Base-by-base conservation (phyloP, 257 asterid species). In the Jacaranda copaia region DNA sequence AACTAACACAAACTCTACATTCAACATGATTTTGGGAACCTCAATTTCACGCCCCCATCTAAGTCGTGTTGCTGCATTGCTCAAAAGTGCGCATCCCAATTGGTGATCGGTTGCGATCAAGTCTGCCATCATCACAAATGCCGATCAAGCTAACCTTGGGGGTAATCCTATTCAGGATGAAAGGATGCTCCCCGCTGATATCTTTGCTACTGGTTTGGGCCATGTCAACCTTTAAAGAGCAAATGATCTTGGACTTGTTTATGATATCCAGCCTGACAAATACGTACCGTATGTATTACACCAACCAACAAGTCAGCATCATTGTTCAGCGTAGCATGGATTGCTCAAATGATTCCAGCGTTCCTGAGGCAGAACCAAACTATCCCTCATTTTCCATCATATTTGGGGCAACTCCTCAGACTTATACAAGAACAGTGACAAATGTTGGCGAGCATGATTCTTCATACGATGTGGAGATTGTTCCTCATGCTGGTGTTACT, bases 391-490 rank as follows among this genome's bases (percentile, higher is more conserved):
- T 48, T 48, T 8, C 15, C 3, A 8, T 48, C 15, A 8, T 5
- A 10, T 13, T 48, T 5, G 19, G 19, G 7, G 2, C 19, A 5
- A n/a, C 59, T 53, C 7, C 59, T 53, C 6, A 53, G 19, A 15
- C 59, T 14, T 53, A 53, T 53, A 53, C 7, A 14, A 53, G 59
- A 45, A 82, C 79, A 8, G 86, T 79, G 4, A 83, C 82, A 3
- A 83, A 83, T 14, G 82, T 83, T 25, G 86, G 80, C 2, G 77
- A 65, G 10, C 73, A 81, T 53, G 64, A 62, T 2, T 65, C 77
- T 32, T 39, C 20, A 0, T 83, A 76, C 16, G 10, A 1, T 10
- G 76, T 72, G 8, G 46, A 58, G 19, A 39, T 77, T 18, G 67
- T 19, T 0, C 0, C 0, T 0, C n/a, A 59, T 1, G n/a, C 46